Base-by-base conservation (phyloP, 305 asterid species). In the Fraxinus paxiana region DNA sequence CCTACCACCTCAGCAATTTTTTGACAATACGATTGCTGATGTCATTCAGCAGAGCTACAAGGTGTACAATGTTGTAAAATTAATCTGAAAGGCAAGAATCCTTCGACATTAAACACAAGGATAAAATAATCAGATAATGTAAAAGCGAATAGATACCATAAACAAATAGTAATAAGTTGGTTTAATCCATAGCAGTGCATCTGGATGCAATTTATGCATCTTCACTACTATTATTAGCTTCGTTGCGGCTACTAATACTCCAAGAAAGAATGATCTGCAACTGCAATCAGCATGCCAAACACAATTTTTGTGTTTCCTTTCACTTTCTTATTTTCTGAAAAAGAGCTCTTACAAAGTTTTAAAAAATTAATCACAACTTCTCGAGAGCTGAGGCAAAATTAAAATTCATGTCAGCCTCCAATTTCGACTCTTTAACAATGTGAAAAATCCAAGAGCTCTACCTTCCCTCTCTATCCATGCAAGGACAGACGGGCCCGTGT, bases 331-430 rank as follows among this genome's bases (percentile, higher is more conserved):
- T 41, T 41, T 41, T 18, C 6, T 6, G 12, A 2, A 43, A 43
- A 13, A 41, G 35, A 41, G 6, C 31, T 75, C 30, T 24, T n/a
- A 13, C 59, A 48, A 48, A 48, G 59, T 48, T 48, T 3, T 3
- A 48, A 5, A 48, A 13, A 48, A 48, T 13, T 46, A 13, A 13
- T 46, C 18, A 46, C 4, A 46, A 13, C 18, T 46, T 13, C 56
- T 46, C 56, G 1, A 26, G 28, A 33, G 4, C n/a, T 22, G 30
- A 51, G 59, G 31, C 20, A 73, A 51, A 35, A 15, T 73, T 35
- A 38, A 51, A 73, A 73, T 30, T 35, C 65, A 80, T 22, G 75
- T 34, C 67, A 73, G 65, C 83, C 59, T 48, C 78, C 12, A 48
- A 15, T 48, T 48, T 48, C 59, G 15, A 6, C 18, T 48, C 59